Base-by-base conservation (phyloP, 1,284 basidiomycete species). In the Ganoderma sinense region DNA sequence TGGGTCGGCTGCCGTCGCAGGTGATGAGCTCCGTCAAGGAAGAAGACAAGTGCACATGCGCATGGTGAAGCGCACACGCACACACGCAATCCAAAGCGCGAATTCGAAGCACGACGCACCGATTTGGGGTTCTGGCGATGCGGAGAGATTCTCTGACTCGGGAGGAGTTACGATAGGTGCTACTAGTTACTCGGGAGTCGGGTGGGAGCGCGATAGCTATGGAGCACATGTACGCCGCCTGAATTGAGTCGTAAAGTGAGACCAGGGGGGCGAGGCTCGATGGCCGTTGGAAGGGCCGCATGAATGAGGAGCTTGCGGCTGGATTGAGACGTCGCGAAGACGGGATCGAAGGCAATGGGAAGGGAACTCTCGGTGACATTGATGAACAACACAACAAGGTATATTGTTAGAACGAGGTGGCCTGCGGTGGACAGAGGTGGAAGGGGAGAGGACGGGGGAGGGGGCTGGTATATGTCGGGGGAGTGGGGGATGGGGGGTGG, bases 1-100 rank as follows among this genome's bases (percentile, higher is more conserved):
- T 56, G 53, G 53, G 53, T 33, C 53, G 66, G 40, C 48, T 70
- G 69, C 66, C 59, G 55, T 61, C 68, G 67, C 72, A 91, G 89
- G 90, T 90, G 70, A 90, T 94, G 90, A 82, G 83, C 73, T 80
- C 85, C 74, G 89, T 93, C 74, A 87, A 88, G 77, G 90, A 90
- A 71, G 89, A 90, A 75, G 87, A 93, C 79, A 88, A 85, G 79
- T 94, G 92, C 80, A 80, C 78, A 73, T 94, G 92, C 77, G 73
- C 83, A 66, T 84, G 85, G 75, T 80, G 71, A 77, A 62, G 71
- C 73, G 39, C 36, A 39, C 14, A 23, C 59, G 36, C n/a, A 23
- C 6, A 20, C n/a, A 40, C 14, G 23, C 58, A 10, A 40, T 60
- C n/a, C 55, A 69, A 71, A 60, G 26, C 36, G 70, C 53, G 53